A percentile compares a stretch with the other conserved stretches of the same genome.
Evolutionary conservation across 2,329 filamentous ascomycete species (phyloP).

Genomic region (Neobulgaria alba): DNA sequence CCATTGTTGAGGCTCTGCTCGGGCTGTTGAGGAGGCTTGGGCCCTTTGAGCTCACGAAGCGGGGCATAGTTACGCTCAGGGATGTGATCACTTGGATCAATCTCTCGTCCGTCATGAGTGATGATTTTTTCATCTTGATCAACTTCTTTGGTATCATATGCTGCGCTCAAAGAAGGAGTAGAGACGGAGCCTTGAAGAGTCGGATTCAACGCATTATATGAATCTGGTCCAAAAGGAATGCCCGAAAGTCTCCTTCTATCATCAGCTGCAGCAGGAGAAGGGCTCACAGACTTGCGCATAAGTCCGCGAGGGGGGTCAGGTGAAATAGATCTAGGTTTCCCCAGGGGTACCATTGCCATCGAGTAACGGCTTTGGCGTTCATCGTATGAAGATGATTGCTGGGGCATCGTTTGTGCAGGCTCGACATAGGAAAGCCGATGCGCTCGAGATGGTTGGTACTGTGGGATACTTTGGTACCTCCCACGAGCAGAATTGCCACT

Average conservation of each 20-base stretch:
- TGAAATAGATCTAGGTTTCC: constrained; percentile 23
- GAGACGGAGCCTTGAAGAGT: constrained; percentile 30
- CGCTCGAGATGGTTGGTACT: constrained; percentile 19
- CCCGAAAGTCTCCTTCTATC: constrained; percentile 46
- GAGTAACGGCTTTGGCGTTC: constrained; percentile 22
- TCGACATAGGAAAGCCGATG: constrained; percentile 23
- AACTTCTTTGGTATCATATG: constrained; percentile 28
- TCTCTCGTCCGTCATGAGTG: constrained; percentile 64
- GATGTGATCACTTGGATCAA: constrained; percentile 74
- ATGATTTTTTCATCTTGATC: constrained; percentile 62
- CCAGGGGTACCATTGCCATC: constrained; percentile 25
- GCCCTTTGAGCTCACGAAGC: constrained; percentile 39
- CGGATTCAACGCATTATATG: constrained; percentile 66
- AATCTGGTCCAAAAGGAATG: constrained; percentile 66
- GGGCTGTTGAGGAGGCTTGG: constrained; percentile 39
- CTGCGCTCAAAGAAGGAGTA: constrained; percentile 21
- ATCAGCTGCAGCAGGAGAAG: constrained; percentile 47
- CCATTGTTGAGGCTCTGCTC: constrained; percentile 44
- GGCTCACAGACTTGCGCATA: constrained; percentile 65
- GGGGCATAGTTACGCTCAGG: constrained; percentile 43
- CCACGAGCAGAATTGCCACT: constrained; percentile 35
- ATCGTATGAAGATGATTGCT: constrained; percentile 19
- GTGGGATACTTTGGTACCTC: constrained; percentile 24
- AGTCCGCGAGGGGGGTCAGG: constrained; percentile 11
- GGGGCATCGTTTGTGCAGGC: constrained; percentile 18